Base-by-base conservation (phyloP, 768 basidiomycete species). In the Tricholoma bakamatsutake region DNA sequence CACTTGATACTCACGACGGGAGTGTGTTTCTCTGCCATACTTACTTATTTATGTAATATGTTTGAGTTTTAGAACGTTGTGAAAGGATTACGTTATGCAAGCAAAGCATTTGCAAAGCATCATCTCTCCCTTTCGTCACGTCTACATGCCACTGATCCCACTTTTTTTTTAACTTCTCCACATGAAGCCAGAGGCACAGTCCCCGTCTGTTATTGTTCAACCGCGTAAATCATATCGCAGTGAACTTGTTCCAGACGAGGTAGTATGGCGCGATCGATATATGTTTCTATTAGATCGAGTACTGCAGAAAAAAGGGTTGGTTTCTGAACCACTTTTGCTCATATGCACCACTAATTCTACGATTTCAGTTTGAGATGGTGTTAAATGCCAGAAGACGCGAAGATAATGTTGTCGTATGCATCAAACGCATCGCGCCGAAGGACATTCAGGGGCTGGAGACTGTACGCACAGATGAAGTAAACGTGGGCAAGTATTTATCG, bases 221-320 rank as follows among this genome's bases (percentile, higher is more conserved):
- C n/a, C n/a, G n/a, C n/a, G n/a, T n/a, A n/a, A n/a, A n/a, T n/a
- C n/a, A n/a, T n/a, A n/a, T n/a, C n/a, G n/a, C n/a, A n/a, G n/a
- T 21, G 21, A 24, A 24, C 42, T 43, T 2, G 18, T 21, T 4
- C 6, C 8, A 21, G 42, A 45, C 10, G 43, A 45, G 12, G 24
- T 11, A 24, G 3, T 27, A 52, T 69, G 69, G 66, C 34, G 62
- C 2, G 59, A 65, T 48, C 64, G 58, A n/a, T 62, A 70, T 37
- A 30, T 54, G 7, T 70, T 64, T 60, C 56, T 71, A 4, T 53
- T 62, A 8, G 42, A 40, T 9, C 53, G 60, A 24, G 69, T 71
- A 10, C 70, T 67, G 46, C 52, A 53, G 34, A 40, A 10, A 46
- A 35, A n/a, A 27, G 52, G 10, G 58, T 59, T 1, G 27, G 43